A percentile compares a stretch with the other conserved stretches of the same genome.
These are phyloP conservation scores for Fulvia fulva DNA, from an alignment of 2,329 filamentous ascomycete genomes.

Conservation along the genomic window DNA sequence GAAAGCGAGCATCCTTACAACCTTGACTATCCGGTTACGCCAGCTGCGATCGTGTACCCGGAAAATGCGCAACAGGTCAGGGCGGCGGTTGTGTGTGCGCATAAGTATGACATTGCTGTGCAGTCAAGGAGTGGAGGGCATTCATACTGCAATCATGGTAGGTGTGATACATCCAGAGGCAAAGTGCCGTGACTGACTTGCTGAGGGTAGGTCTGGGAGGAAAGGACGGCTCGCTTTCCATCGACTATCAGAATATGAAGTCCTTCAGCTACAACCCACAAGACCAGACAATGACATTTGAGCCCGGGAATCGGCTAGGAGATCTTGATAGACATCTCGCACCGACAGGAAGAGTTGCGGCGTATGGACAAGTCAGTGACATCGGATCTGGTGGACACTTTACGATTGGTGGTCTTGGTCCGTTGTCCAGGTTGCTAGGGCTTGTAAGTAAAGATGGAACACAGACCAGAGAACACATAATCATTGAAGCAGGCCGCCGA, in stretches of 20 bases:
- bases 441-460: constrained; percentile 30
- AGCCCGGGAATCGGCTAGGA: constrained; percentile 12
- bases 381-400: constrained; percentile 19
- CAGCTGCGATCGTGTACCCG: constrained; percentile 16
- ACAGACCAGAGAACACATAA: not conserved
- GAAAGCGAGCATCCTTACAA: constrained; percentile 12
- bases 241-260: constrained; percentile 17
- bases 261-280: constrained; percentile 12
- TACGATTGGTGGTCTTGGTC: constrained; percentile 28
- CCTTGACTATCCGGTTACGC: constrained; percentile 12
- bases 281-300: constrained; percentile 13
- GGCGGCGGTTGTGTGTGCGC: constrained; percentile 14
- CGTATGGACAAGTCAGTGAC: constrained; percentile 15
- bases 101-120: constrained; percentile 10
- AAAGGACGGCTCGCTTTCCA: constrained; percentile 8
- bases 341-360: constrained; percentile 10
- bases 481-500: constrained; percentile 38
- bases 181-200: not conserved
- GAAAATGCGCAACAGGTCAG: constrained; percentile 13
- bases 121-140: constrained; percentile 20
- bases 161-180: not conserved
- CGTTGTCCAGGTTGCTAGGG: constrained; percentile 52
- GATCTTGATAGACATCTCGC: constrained; percentile 12
- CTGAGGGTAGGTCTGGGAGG: constrained; percentile 11
- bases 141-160: constrained; percentile 15